A percentile compares a stretch with the other conserved stretches of the same genome.
These are phyloP conservation scores for Acacia pycnantha DNA, from an alignment of 331 rosid genomes.

Conservation along the genomic window DNA sequence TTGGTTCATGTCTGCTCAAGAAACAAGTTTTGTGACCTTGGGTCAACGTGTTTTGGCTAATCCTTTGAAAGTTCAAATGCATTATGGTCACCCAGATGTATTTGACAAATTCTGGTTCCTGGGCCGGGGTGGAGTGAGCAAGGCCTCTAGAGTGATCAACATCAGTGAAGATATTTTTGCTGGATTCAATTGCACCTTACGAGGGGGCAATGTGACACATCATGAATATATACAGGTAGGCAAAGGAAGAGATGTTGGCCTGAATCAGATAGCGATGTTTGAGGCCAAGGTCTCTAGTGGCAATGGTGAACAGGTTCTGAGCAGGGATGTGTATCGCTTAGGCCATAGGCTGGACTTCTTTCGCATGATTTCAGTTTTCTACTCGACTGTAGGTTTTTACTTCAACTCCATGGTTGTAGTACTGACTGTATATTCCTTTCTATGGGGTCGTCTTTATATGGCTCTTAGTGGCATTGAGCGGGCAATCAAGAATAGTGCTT, in stretches of 20 bases:
- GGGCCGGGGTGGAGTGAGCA: slow-evolving; percentile 88
- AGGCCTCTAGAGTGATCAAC: slow-evolving; percentile 90
- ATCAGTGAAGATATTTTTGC: slow-evolving; percentile 96
- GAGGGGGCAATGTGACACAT: slow-evolving; percentile 96
- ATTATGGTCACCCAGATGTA: slow-evolving; percentile 94
- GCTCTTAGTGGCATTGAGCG: slow-evolving; percentile 84
- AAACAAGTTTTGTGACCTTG: slow-evolving; percentile 85
- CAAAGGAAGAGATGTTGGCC: slow-evolving; percentile 95
- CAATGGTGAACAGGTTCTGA: slow-evolving; percentile 92
- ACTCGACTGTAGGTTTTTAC: slow-evolving; percentile 76
- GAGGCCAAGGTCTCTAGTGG: slow-evolving; percentile 96
- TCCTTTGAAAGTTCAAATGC: slow-evolving; percentile 94
- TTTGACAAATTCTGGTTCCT: slow-evolving; percentile 95
- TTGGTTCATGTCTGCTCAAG: slow-evolving; percentile 98
- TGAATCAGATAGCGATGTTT: slow-evolving; percentile 92
- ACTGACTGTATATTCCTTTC: slow-evolving; percentile 70
- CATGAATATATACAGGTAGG: slow-evolving; percentile 96
- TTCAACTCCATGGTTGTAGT: slow-evolving; percentile 74
- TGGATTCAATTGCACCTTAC: slow-evolving; percentile 92
- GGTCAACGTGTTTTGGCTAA: slow-evolving; percentile 94
- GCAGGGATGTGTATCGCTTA: slow-evolving; percentile 88
- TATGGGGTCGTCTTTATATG: slow-evolving; percentile 96
- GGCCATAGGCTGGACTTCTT: slow-evolving; percentile 97
- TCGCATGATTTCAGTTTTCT: slow-evolving; percentile 94
- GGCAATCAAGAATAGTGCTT: slow-evolving; percentile 23